A percentile compares a stretch with the other conserved stretches of the same genome.
Evolutionary conservation across 371 early-diverging fungal species (phyloP).

Genomic region (Capillidium rhysosporum): DNA sequence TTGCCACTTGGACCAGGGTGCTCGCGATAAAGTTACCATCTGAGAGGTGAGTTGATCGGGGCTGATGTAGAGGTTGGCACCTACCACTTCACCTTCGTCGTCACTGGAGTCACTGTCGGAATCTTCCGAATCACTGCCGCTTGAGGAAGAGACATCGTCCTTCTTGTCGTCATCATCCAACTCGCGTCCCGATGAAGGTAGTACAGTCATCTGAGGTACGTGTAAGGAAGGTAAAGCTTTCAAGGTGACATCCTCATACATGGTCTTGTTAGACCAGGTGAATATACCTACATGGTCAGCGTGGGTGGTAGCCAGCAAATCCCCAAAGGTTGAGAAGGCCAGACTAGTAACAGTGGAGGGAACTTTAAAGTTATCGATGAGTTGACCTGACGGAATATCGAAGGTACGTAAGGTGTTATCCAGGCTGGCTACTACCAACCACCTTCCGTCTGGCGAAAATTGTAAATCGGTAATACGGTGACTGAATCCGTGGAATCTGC

Average conservation of each 20-base stretch:
- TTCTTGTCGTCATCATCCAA: constrained; percentile 18
- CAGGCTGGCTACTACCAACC: constrained; percentile 65
- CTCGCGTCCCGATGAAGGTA: constrained; percentile 23
- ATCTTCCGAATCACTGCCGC: constrained; percentile 16
- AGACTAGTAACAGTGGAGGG: constrained; percentile 61
- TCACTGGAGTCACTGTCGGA: constrained; percentile 15
- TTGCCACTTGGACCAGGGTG: constrained; percentile 78
- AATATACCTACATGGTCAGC: constrained; percentile 78
- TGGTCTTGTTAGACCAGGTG: constrained; percentile 74
- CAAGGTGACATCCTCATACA: constrained; percentile 43
- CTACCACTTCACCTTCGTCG: constrained; percentile 14
- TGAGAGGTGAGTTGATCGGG: constrained; percentile 47
- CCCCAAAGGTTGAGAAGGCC: constrained; percentile 73
- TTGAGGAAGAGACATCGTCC: no score
- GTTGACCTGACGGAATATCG: constrained; percentile 81
- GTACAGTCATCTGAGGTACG: constrained; percentile 21
- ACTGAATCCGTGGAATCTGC: constrained; percentile 74
- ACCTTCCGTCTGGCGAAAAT: constrained; percentile 80
- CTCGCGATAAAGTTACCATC: constrained; percentile 63
- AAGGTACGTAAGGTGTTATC: constrained; percentile 83
- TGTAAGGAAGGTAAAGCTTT: constrained; percentile 38
- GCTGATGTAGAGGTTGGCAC: constrained; percentile 16
- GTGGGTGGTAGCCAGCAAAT: constrained; percentile 80
- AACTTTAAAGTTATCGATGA: constrained; percentile 65
- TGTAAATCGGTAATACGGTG: constrained; percentile 64